Conservation (phyloP, 345 rosid species). For the Populus euphratica region DNA sequence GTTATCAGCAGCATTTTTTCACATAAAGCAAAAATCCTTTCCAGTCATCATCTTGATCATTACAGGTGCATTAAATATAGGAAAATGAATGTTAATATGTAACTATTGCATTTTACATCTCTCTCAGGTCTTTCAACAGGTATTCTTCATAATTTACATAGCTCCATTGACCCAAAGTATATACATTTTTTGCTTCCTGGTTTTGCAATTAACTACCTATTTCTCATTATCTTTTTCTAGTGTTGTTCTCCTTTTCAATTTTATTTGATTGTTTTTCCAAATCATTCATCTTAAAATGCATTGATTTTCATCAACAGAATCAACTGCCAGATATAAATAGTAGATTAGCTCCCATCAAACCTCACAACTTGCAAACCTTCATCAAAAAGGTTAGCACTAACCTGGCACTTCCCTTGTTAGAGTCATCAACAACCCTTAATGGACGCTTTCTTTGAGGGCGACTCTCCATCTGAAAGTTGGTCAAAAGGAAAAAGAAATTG, state of each 20-base stretch:
- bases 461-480: conserved; percentile 69
- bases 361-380: not conserved
- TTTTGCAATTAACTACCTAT: not conserved
- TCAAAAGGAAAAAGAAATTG: conserved; percentile 2
- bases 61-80: no score
- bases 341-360: not conserved
- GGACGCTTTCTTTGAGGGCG: conserved; percentile 78
- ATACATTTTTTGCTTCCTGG: not conserved
- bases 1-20: no score
- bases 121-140: not conserved
- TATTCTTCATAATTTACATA: not conserved
- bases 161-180: not conserved
- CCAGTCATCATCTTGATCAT: no score
- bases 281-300: not conserved
- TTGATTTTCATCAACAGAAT: not conserved
- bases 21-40: no score
- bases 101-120: no score
- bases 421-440: conserved; percentile 73
- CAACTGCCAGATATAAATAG: not conserved
- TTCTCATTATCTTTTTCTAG: not conserved
- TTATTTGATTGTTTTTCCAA: not conserved
- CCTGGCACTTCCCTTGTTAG: conserved; percentile 75
- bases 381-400: conserved; percentile 29
- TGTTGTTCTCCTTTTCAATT: not conserved
- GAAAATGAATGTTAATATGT: no score